A percentile compares a stretch with the other conserved stretches of the same genome.
These are phyloP conservation scores for Amylocystis lapponica DNA, from an alignment of 768 basidiomycete species.

Conservation along the genomic window DNA sequence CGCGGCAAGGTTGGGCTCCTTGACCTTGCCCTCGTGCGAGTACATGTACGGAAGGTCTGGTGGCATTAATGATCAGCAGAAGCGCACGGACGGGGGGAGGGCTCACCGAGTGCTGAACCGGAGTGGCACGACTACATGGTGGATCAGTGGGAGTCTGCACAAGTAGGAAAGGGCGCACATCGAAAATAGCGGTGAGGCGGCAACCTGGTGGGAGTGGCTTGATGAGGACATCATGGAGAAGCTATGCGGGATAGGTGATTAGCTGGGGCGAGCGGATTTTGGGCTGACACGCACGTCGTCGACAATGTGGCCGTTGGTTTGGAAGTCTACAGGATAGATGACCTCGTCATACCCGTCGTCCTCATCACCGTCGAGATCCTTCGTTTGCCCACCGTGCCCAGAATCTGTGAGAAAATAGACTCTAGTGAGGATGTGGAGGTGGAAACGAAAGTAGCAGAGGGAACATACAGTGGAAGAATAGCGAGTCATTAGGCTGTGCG, in stretches of 20 bases:
- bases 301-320: conserved; percentile 68
- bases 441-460: neutral
- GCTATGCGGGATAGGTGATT: conserved; percentile 18
- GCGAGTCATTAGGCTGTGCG: conserved; percentile 48
- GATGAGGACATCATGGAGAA: conserved; percentile 41
- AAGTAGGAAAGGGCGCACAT: conserved; percentile 30
- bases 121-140: conserved; percentile 39
- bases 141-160: conserved; percentile 3
- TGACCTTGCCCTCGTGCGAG: conserved; percentile 92
- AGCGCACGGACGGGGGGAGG: neutral
- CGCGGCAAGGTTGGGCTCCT: conserved; percentile 84
- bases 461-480: conserved; percentile 46
- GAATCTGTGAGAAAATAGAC: conserved; percentile 48
- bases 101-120: conserved; percentile 38
- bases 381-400: conserved; percentile 92
- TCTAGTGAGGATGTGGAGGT: neutral
- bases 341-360: conserved; percentile 79
- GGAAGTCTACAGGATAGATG: conserved; percentile 88
- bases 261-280: neutral
- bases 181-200: conserved; percentile 57
- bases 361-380: conserved; percentile 74
- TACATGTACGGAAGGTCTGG: conserved; percentile 51
- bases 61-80: neutral
- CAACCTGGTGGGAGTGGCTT: conserved; percentile 59
- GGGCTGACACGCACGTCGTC: conserved; percentile 52